A percentile compares a stretch with the other conserved stretches of the same genome.
phyloP scores from a whole-genome alignment of 495 filamentous ascomycete genomes.

The Trichoderma asperelloides region DNA sequence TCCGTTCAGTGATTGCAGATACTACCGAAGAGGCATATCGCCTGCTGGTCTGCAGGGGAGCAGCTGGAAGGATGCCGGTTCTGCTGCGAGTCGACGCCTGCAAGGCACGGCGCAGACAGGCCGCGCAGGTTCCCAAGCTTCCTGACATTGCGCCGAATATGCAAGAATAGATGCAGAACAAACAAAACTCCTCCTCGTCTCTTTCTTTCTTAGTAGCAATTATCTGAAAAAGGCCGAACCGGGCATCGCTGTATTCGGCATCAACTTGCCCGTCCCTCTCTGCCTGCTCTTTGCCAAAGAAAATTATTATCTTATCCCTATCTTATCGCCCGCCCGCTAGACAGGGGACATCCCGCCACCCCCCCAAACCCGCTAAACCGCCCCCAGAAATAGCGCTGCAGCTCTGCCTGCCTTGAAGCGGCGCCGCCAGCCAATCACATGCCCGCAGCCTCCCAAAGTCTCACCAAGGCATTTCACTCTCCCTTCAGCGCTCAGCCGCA shows the following conservation, averaged over 20 bases:
- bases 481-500: background rate
- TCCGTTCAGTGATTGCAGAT: background rate
- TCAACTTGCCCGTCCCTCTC: background rate
- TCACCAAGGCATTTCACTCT: background rate
- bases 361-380: background rate
- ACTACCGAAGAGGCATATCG: background rate
- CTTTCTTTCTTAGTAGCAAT: too few relatives aligned
- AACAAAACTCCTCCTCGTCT: too few relatives aligned
- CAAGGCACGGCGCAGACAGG: constrained; percentile 5
- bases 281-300: background rate
- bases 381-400: background rate
- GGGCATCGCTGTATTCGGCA: background rate
- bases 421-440: background rate
- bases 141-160: background rate
- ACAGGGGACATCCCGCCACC: background rate
- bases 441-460: background rate
- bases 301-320: background rate
- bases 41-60: background rate
- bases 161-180: background rate
- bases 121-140: background rate
- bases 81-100: background rate
- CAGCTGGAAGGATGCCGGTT: background rate
- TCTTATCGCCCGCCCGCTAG: constrained; percentile 4
- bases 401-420: background rate
- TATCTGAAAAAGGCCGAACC: background rate